Conservation (phyloP, 2,329 filamentous ascomycete species). For the Pochonia chlamydosporia region DNA sequence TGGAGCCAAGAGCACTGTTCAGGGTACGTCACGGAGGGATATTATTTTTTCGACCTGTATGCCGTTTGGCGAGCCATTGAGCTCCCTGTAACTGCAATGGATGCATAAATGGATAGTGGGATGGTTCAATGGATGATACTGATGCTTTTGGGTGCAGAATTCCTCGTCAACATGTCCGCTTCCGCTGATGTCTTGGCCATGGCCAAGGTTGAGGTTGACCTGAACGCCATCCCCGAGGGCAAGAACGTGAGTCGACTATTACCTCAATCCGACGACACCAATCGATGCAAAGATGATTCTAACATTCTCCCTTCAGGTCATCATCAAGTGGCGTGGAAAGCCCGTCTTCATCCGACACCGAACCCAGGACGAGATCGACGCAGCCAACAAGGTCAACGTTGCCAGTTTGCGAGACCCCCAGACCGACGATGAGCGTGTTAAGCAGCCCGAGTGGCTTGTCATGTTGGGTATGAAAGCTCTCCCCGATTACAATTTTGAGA, state of each 20-base stretch:
- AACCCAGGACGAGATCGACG: constrained; percentile 85
- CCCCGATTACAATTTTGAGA: not conserved
- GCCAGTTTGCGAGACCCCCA: constrained; percentile 84
- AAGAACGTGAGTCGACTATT: constrained; percentile 74
- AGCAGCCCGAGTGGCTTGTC: constrained; percentile 98
- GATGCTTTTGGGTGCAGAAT: constrained; percentile 57
- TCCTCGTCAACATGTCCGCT: constrained; percentile 99
- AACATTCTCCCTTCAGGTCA: constrained; percentile 54
- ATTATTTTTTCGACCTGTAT: not conserved
- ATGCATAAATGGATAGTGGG: constrained; percentile 3
- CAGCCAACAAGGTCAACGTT: constrained; percentile 86
- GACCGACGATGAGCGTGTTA: constrained; percentile 83
- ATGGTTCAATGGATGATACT: constrained; percentile 21
- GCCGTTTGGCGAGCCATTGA: constrained; percentile 19
- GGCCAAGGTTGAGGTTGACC: constrained; percentile 98
- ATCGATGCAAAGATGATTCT: not conserved
- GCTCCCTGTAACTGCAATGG: constrained; percentile 7
- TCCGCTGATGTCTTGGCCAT: constrained; percentile 97
- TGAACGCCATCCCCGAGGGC: constrained; percentile 89
- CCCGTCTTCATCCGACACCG: constrained; percentile 99
- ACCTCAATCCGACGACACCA: not conserved
- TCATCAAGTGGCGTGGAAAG: constrained; percentile 99
- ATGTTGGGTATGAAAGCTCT: constrained; percentile 71
- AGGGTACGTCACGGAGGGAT: constrained; percentile 61
- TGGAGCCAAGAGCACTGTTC: constrained; percentile 94